These are phyloP conservation scores for Alternaria metachromatica DNA, from an alignment of 2,329 filamentous ascomycete species.

Conservation along the genomic window DNA sequence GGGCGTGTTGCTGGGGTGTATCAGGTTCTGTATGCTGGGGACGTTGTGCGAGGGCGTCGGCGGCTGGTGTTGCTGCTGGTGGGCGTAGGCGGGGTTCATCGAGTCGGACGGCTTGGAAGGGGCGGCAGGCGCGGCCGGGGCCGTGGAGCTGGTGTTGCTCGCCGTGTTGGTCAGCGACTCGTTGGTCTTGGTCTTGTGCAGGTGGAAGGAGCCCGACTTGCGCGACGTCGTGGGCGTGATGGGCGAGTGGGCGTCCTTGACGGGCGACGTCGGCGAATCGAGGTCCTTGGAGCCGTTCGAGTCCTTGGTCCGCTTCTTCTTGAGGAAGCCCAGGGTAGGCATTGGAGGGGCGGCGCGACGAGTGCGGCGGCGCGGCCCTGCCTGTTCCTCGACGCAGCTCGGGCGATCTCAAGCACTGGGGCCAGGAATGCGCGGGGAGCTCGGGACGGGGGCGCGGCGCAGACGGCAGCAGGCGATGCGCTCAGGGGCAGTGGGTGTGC, in stretches of 20 bases:
- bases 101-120: slow-evolving; percentile 47
- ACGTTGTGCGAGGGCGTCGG: slow-evolving; percentile 66
- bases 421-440: slow-evolving; percentile 3
- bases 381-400: slow-evolving; percentile 14
- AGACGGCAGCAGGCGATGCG: slow-evolving; percentile 11
- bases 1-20: slow-evolving; percentile 63
- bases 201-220: slow-evolving; percentile 38
- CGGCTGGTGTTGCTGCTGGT: slow-evolving; percentile 6
- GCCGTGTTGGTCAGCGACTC: slow-evolving; percentile 27
- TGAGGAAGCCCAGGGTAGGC: slow-evolving; percentile 95
- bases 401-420: slow-evolving; percentile 10
- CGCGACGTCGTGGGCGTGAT: slow-evolving; percentile 45
- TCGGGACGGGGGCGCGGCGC: not conserved
- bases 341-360: slow-evolving; percentile 60
- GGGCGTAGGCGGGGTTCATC: slow-evolving; percentile 49
- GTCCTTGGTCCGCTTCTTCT: slow-evolving; percentile 99
- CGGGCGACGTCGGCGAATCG: slow-evolving; percentile 71
- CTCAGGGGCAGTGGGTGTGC: not conserved
- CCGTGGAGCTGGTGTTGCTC: slow-evolving; percentile 11
- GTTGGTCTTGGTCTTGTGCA: slow-evolving; percentile 41
- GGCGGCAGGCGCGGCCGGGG: slow-evolving; percentile 22
- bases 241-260: slow-evolving; percentile 60
- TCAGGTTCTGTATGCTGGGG: slow-evolving; percentile 83
- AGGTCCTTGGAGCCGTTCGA: slow-evolving; percentile 66
- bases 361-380: slow-evolving; percentile 29